Base-by-base conservation (phyloP, 2,329 filamentous ascomycete genomes). In the Neurospora sp. region DNA sequence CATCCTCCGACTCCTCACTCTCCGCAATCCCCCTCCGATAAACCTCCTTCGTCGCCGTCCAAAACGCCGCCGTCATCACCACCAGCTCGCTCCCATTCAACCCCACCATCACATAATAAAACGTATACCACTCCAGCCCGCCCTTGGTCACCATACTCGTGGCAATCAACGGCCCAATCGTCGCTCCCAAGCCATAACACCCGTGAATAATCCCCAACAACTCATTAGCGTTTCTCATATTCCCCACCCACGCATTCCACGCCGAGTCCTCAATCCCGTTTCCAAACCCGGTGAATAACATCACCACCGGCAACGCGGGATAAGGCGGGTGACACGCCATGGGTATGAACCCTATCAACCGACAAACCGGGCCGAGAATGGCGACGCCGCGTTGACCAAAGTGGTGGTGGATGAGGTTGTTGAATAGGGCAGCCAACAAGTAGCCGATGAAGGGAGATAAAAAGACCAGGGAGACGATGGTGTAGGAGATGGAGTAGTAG, bases 81-180 rank as follows among this genome's bases (percentile, higher is more conserved):
- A 80, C 68, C 7, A 90, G 77, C 75, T 92, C 90, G 36, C 90
- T 72, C 13, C 66, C 81, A 0, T 87, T 84, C 67, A 87, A 78
- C 11, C 80, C 87, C 62, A 91, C 84, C 89, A 93, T 91, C 70
- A 93, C 80, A 76, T 93, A 93, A 79, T 92, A 95, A 78, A 91
- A 94, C 11, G 82, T 82, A 75, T 90, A 93, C 92, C 92, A 96
- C 0, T 82, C 82, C 68, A 90, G 76, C 4, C 81, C 74, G 0
- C 81, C 87, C 73, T 87, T 88, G 0, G 89, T 88, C 42, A 94
- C 86, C 86, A 95, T 89, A 4, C 86, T 85, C 0, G 92, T 93
- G 1, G 91, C 91, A 71, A 93, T 84, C 7, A 94, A 78, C 0
- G 91, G 92, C 3, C 85, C 83, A 13, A 93, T 81, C 0, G 90